Evolutionary conservation across 2,329 filamentous ascomycete genomes (phyloP).

Genomic region (Hypoxylon sp.): DNA sequence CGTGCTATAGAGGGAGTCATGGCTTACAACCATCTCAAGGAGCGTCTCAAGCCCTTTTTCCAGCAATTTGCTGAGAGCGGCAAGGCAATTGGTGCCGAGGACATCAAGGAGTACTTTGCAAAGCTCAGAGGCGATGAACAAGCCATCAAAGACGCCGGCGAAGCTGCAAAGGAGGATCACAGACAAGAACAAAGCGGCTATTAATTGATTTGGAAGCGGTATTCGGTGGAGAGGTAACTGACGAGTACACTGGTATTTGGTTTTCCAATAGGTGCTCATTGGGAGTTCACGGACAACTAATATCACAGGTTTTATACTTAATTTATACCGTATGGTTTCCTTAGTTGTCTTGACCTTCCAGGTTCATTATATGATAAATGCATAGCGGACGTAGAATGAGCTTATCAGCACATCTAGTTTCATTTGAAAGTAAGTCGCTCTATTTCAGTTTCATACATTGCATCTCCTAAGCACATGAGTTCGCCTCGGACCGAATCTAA

Average conservation of each 20-base stretch:
- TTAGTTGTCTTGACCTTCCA: neutral
- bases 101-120: constrained; percentile 97
- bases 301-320: constrained; percentile 26
- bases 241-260: constrained; percentile 1
- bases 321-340: constrained; percentile 22
- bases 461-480: neutral
- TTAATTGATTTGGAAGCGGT: constrained; percentile 48
- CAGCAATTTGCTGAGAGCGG: constrained; percentile 94
- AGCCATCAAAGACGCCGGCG: constrained; percentile 74
- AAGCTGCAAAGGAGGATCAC: constrained; percentile 60
- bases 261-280: constrained; percentile 7
- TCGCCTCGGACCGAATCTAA: neutral
- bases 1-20: constrained; percentile 96
- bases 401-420: neutral
- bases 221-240: neutral
- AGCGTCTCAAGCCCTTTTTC: constrained; percentile 95
- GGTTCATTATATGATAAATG: constrained; percentile 1
- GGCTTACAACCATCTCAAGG: constrained; percentile 96
- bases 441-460: neutral
- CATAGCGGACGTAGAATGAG: neutral
- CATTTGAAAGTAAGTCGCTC: constrained; percentile 6
- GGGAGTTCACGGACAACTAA: constrained; percentile 16
- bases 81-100: constrained; percentile 88
- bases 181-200: constrained; percentile 68
- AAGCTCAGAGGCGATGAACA: constrained; percentile 90